Base-by-base conservation (phyloP, 2,329 filamentous ascomycete species). In the Epichloe scottii region DNA sequence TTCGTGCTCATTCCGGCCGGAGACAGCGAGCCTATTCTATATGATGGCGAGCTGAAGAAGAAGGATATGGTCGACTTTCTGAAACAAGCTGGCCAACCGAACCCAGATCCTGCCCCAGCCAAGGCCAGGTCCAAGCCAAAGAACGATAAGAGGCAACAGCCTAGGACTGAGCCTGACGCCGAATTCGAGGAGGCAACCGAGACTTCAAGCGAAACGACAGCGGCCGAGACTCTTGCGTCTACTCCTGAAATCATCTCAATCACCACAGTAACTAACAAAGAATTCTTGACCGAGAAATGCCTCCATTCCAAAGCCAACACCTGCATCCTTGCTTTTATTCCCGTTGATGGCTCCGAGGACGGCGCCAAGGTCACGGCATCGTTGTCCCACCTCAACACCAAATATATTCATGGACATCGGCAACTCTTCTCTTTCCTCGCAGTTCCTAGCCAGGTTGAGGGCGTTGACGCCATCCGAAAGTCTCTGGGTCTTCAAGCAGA, bases 21-120 rank as follows among this genome's bases (percentile, higher is more conserved):
- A 21, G 75, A 81, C 46, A 74, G 82, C 48, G 81, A 89, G 19
- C 75, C 81, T 3, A 72, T 93, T 51, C 70, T 82, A 42, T 95
- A 95, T 63, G 74, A 86, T 30, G 91, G 90, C 41, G 85, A 93
- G 57, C 71, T 95, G 64, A 93, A 89, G 67, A 95, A 95, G 71
- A 81, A 84, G 17, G 77, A 78, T 35, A 85, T 98, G 67, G 73
- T 90, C 53, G 74, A 82, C 40, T 98, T 97, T 71, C 75, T 98
- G 42, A 85, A 84, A 2, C 84, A 94, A 67, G 82, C 77, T 34
- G 87, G 84, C 1, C 66, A 79, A 44, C 89, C 91, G 1, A 95
- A 95, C 67, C 82, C 85, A 1, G 87, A 90, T 57, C 82, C 85
- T 17, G 59, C 61, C 4, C 67, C 81, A 49, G 61, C 53, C 26